Percentiles rank a stretch among this genome's conserved stretches.
phyloP scores from a whole-genome alignment of 139 green algal species.

The Auxenochlorella pyrenoidosa region DNA sequence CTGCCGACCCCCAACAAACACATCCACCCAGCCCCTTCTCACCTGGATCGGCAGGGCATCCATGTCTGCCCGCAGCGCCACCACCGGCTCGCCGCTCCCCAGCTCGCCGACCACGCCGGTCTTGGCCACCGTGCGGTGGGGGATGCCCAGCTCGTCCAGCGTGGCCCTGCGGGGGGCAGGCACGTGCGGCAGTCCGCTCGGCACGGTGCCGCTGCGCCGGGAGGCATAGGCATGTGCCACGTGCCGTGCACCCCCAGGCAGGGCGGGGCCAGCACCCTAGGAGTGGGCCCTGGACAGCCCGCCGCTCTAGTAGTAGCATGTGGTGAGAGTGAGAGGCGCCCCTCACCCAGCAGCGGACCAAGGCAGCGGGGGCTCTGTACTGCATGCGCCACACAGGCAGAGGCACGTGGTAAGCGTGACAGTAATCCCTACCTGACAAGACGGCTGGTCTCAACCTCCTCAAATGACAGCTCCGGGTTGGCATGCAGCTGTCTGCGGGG shows the following conservation, averaged over 20 bases:
- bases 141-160: constrained; percentile 13
- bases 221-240: not conserved
- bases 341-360: too few relatives aligned
- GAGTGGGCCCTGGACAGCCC: too few relatives aligned
- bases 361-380: too few relatives aligned
- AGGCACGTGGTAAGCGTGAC: too few relatives aligned
- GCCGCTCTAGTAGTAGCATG: too few relatives aligned
- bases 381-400: too few relatives aligned
- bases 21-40: not conserved
- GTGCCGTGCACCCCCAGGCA: too few relatives aligned
- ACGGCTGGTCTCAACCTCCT: constrained; percentile 21
- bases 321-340: too few relatives aligned
- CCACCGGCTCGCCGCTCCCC: constrained; percentile 63
- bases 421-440: constrained; percentile 14
- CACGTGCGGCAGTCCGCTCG: too few relatives aligned
- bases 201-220: too few relatives aligned
- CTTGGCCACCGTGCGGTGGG: constrained; percentile 53
- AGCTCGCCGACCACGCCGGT: constrained; percentile 85
- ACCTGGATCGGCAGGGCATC: constrained; percentile 85
- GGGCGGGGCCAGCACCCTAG: too few relatives aligned
- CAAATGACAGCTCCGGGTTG: constrained; percentile 60
- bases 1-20: too few relatives aligned
- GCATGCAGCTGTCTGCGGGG: constrained; percentile 46
- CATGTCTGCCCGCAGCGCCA: constrained; percentile 90
- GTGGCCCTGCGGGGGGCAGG: not conserved